Percentiles rank a stretch among this genome's conserved stretches.
These are phyloP conservation scores for Nannizziopsis barbatae DNA, from an alignment of 2,329 filamentous ascomycete genomes.

Conservation along the genomic window DNA sequence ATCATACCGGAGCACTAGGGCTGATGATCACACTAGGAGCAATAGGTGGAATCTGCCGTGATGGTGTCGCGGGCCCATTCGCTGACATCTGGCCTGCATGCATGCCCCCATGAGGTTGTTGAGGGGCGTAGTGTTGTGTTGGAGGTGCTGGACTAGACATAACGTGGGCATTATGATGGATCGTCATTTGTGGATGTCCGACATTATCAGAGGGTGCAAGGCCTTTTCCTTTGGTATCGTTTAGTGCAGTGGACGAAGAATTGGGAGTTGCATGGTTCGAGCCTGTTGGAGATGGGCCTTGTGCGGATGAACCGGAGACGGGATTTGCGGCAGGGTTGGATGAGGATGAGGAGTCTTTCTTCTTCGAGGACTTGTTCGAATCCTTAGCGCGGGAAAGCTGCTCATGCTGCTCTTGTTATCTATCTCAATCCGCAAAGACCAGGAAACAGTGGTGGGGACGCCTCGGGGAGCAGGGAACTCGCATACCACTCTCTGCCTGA, in stretches of 20 bases:
- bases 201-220: slow-evolving; percentile 33
- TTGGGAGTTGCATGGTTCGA: slow-evolving; percentile 64
- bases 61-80: slow-evolving; percentile 50
- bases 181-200: slow-evolving; percentile 19
- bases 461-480: slow-evolving; percentile 19
- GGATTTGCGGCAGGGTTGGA: slow-evolving; percentile 46
- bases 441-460: neutral
- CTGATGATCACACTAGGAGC: slow-evolving; percentile 89
- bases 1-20: slow-evolving; percentile 76
- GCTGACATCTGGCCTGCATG: slow-evolving; percentile 25
- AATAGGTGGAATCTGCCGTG: slow-evolving; percentile 48
- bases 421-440: slow-evolving; percentile 9
- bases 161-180: slow-evolving; percentile 20
- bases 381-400: slow-evolving; percentile 90
- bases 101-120: slow-evolving; percentile 24
- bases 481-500: slow-evolving; percentile 94
- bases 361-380: slow-evolving; percentile 66
- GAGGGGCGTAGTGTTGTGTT: slow-evolving; percentile 31
- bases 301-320: slow-evolving; percentile 20
- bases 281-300: slow-evolving; percentile 46
- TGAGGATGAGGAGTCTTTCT: slow-evolving; percentile 50
- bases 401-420: slow-evolving; percentile 51
- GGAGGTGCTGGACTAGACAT: slow-evolving; percentile 22
- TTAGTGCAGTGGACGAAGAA: slow-evolving; percentile 77
- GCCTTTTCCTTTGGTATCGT: slow-evolving; percentile 75